A percentile compares a stretch with the other conserved stretches of the same genome.
phyloP scores from a whole-genome alignment of 352 stramenopile genomes.

The Elongisporangium anandrum region DNA sequence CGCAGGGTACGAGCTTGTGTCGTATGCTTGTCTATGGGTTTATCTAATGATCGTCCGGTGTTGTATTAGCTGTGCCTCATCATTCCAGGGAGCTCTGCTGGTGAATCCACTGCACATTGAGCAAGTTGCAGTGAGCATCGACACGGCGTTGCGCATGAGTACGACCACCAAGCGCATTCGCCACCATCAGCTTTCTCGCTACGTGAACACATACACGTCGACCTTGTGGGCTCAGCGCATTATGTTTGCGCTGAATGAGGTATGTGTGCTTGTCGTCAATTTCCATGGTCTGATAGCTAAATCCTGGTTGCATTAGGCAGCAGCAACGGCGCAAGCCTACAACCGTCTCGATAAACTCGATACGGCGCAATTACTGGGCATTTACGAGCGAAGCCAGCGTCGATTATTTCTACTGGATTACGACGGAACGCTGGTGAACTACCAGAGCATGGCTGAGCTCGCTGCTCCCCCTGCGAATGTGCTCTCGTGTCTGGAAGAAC shows the following conservation, averaged over 20 bases:
- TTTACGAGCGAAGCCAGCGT: slow-evolving; percentile 79
- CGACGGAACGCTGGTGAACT: slow-evolving; percentile 78
- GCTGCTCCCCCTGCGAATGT: slow-evolving; percentile 50
- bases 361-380: slow-evolving; percentile 72
- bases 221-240: slow-evolving; percentile 82
- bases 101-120: slow-evolving; percentile 90
- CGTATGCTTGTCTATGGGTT: slow-evolving; percentile 2
- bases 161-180: slow-evolving; percentile 85
- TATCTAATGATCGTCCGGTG: slow-evolving; percentile 21
- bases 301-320: slow-evolving; percentile 22
- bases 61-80: slow-evolving; percentile 69
- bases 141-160: slow-evolving; percentile 82
- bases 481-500: slow-evolving; percentile 60
- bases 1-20: slow-evolving; percentile 42
- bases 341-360: slow-evolving; percentile 85
- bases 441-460: slow-evolving; percentile 74
- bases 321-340: slow-evolving; percentile 76
- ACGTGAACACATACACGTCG: slow-evolving; percentile 89
- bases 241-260: slow-evolving; percentile 76
- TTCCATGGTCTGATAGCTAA: no score
- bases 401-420: slow-evolving; percentile 86
- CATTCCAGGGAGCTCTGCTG: slow-evolving; percentile 83
- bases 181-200: slow-evolving; percentile 79
- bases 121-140: slow-evolving; percentile 79
- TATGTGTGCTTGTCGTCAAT: slow-evolving; percentile 3